phyloP scores from a whole-genome alignment of 2,329 filamentous ascomycete genomes.

The Pestalotiopsis sp. region DNA sequence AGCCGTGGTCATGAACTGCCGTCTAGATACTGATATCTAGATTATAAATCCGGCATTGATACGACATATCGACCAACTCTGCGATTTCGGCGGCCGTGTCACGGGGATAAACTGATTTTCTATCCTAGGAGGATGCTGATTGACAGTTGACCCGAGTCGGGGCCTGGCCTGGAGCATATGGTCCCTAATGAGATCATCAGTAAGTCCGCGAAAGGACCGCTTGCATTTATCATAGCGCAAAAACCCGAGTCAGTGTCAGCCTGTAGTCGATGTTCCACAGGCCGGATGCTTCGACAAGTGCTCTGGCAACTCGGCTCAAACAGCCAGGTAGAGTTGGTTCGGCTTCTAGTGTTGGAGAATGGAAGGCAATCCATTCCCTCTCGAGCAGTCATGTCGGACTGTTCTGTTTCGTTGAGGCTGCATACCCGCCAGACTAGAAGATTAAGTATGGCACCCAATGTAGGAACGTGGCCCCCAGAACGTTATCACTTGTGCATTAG shows the following conservation, averaged over 20 bases:
- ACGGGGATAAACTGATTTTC: not conserved
- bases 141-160: not conserved
- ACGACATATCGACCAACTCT: not conserved
- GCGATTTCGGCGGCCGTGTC: not conserved
- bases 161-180: not conserved
- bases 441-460: not conserved
- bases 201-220: conserved; percentile 1
- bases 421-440: conserved; percentile 1
- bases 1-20: not conserved
- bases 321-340: not conserved
- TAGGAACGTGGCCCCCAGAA: not conserved
- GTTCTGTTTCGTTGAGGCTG: not conserved
- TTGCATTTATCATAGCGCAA: not conserved
- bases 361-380: not conserved
- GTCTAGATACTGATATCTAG: not conserved
- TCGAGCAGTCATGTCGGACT: not conserved
- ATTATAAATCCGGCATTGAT: not conserved
- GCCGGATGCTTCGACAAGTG: not conserved
- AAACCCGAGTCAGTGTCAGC: not conserved
- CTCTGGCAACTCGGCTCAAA: not conserved
- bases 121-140: not conserved
- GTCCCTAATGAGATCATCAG: conserved; percentile 1
- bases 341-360: not conserved
- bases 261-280: not conserved
- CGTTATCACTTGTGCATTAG: not conserved